phyloP scores from a whole-genome alignment of 2,329 filamentous ascomycete species.

The Phialemoniopsis sp. region DNA sequence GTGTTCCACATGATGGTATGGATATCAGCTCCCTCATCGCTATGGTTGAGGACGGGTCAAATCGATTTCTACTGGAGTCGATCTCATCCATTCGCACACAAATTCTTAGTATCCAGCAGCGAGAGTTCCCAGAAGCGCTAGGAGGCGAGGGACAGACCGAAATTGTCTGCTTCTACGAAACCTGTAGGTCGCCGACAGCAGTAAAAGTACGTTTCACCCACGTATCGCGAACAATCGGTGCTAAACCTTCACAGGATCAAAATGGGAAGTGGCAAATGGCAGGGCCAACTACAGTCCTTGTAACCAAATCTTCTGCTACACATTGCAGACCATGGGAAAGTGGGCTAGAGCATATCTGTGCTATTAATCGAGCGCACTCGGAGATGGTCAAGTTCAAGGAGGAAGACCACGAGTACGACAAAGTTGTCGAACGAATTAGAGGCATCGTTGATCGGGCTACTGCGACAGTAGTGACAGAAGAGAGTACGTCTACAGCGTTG shows the following conservation, averaged over 20 bases:
- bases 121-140: conserved; percentile 6
- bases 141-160: conserved; percentile 8
- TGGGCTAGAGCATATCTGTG: conserved; percentile 13
- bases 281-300: conserved; percentile 13
- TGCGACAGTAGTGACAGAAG: too few relatives aligned
- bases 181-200: conserved; percentile 15
- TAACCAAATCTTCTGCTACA: conserved; percentile 16
- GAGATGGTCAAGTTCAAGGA: conserved; percentile 18
- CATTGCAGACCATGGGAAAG: conserved; percentile 15
- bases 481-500: too few relatives aligned
- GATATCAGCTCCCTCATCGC: too few relatives aligned
- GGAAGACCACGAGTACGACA: conserved; percentile 12
- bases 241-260: conserved; percentile 6
- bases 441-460: not conserved
- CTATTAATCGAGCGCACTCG: conserved; percentile 11
- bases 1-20: not conserved
- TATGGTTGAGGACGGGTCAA: not conserved
- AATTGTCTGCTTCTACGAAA: conserved; percentile 19
- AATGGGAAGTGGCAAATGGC: conserved; percentile 14
- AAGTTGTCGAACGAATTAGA: conserved; percentile 1
- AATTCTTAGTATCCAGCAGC: conserved; percentile 3
- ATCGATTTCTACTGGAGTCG: conserved; percentile 3
- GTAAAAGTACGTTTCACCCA: conserved; percentile 4
- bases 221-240: not conserved
- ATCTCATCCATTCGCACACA: conserved; percentile 3